Base-by-base conservation (phyloP, 305 asterid species). In the Ruellia speciosa region DNA sequence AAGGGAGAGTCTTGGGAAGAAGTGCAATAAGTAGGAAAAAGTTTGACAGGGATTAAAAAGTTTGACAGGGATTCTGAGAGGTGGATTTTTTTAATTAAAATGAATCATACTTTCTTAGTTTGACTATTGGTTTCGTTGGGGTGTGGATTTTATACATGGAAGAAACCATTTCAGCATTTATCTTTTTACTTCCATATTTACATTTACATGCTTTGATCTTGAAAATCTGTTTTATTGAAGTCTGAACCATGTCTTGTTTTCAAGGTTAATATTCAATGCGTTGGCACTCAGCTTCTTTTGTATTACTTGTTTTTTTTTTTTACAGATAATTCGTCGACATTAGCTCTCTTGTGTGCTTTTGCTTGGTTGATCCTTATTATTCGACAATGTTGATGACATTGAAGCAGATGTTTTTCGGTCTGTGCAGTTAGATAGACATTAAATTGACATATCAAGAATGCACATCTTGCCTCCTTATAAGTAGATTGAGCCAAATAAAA, bases 41-140 rank as follows among this genome's bases (percentile, higher is more conserved):
- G n/a, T 33, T 37, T 0, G 9, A 10, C 41, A 37, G 9, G n/a
- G n/a, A n/a, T n/a, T n/a, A n/a, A n/a, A n/a, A 37, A 37, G 1
- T 37, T 7, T 37, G 41, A 37, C 6, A 7, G 31, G 31, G 31
- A 24, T 24, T 24, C 31, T 37, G 9, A 37, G 9, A 37, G 2
- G 41, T 37, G 56, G 35, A 51, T 41, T 10, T 7, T 19, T 17
- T 17, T 39, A 43, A 15, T 50, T 33, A 37, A 48, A 45, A 37
- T 37, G 50, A 63, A 52, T 19, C 6, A 8, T 19, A 14, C 41
- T 40, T 62, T 45, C 24, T 18, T 61, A 16, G 50, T 9, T 63
- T 54, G 54, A 52, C 39, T 20, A 5, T 33, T 49, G 58, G 9
- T 53, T 24, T 24, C 39, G 52, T n/a, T 34, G 24, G 66, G 58